Percentiles rank a stretch among this genome's conserved stretches.
These are phyloP conservation scores for Trichoderma sp. DNA, from an alignment of 2,329 filamentous ascomycete genomes.

Conservation along the genomic window DNA sequence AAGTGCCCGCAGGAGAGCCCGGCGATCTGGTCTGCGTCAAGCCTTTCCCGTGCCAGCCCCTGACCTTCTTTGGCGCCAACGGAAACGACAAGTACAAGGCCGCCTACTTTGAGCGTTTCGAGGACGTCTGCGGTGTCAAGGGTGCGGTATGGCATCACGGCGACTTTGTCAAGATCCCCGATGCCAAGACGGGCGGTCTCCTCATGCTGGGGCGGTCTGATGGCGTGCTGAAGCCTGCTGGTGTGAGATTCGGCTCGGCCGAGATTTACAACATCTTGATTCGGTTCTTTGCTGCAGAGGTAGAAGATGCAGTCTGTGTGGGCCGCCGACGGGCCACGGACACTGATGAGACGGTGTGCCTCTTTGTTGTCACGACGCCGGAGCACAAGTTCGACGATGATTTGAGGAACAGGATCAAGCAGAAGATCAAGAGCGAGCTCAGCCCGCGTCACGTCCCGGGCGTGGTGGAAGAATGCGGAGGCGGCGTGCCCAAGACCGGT, in stretches of 20 bases:
- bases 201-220: slow-evolving; percentile 92
- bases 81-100: slow-evolving; percentile 74
- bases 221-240: slow-evolving; percentile 88
- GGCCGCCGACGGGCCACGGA: slow-evolving; percentile 74
- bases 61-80: slow-evolving; percentile 77
- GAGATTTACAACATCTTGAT: slow-evolving; percentile 97
- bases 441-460: slow-evolving; percentile 89
- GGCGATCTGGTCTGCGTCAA: slow-evolving; percentile 87
- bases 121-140: slow-evolving; percentile 44
- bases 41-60: slow-evolving; percentile 88
- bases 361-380: slow-evolving; percentile 80
- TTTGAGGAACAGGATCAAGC: slow-evolving; percentile 66
- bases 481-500: slow-evolving; percentile 85
- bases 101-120: slow-evolving; percentile 88
- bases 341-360: slow-evolving; percentile 80
- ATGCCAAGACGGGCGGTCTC: slow-evolving; percentile 73
- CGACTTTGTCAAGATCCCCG: slow-evolving; percentile 76
- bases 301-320: slow-evolving; percentile 87
- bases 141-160: slow-evolving; percentile 84
- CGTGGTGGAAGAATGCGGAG: slow-evolving; percentile 74
- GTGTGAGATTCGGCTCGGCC: slow-evolving; percentile 88
- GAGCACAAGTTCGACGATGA: slow-evolving; percentile 61
- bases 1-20: slow-evolving; percentile 64
- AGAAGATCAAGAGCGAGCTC: slow-evolving; percentile 72
- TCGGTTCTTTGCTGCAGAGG: slow-evolving; percentile 74